These are phyloP conservation scores for Trichoderma citrinoviride DNA, from an alignment of 2,329 filamentous ascomycete species.

Conservation along the genomic window DNA sequence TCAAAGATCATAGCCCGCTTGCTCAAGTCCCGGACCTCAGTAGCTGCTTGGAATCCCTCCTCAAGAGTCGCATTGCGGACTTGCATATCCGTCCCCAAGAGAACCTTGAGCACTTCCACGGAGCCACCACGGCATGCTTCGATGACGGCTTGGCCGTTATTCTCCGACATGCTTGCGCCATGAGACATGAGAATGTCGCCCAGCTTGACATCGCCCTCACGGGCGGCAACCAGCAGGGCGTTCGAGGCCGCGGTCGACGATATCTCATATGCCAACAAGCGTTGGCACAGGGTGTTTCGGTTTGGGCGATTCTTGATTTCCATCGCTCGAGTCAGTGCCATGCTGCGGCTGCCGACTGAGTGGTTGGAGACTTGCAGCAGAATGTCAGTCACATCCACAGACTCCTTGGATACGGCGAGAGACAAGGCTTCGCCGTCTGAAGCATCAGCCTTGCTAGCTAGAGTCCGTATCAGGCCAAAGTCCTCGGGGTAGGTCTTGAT, in stretches of 20 bases:
- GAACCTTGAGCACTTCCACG: conserved; percentile 48
- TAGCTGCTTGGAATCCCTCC: conserved; percentile 55
- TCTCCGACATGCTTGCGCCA: conserved; percentile 51
- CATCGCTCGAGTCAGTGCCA: conserved; percentile 45
- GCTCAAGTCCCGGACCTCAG: conserved; percentile 49
- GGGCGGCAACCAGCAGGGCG: conserved; percentile 50
- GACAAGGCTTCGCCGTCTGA: conserved; percentile 50
- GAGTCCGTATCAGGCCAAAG: conserved; percentile 44
- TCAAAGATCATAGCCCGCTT: conserved; percentile 50
- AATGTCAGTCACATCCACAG: conserved; percentile 45
- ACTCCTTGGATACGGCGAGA: conserved; percentile 46
- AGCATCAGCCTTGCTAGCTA: conserved; percentile 48
- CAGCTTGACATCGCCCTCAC: conserved; percentile 52
- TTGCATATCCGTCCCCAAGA: conserved; percentile 44
- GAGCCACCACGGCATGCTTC: conserved; percentile 54
- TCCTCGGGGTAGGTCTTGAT: conserved; percentile 50
- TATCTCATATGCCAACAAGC: conserved; percentile 47
- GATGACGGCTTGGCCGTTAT: conserved; percentile 53
- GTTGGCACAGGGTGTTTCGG: conserved; percentile 45
- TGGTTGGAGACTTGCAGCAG: conserved; percentile 42
- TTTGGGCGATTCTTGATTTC: conserved; percentile 39
- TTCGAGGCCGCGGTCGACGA: conserved; percentile 46
- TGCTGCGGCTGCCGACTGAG: conserved; percentile 38
- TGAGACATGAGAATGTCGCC: conserved; percentile 51
- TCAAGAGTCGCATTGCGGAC: conserved; percentile 45